phyloP scores from a whole-genome alignment of 306 rosid genomes.

The Trifolium pratense region DNA sequence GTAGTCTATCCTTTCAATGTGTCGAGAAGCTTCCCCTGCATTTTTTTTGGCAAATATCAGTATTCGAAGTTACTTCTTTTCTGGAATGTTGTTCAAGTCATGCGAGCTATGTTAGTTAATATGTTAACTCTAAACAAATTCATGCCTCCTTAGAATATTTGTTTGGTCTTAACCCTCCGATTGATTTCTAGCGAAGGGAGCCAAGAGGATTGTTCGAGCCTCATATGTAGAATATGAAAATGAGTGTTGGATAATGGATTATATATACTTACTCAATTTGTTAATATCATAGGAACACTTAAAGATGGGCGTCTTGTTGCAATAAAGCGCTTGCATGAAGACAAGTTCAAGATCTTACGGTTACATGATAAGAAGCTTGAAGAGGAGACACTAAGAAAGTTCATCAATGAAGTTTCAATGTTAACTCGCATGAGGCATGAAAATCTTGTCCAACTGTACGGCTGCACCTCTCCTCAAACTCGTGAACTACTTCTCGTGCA shows the following conservation, averaged over 20 bases:
- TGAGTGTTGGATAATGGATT: neutral
- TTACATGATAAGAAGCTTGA: conserved; percentile 40
- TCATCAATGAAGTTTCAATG: conserved; percentile 60
- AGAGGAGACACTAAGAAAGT: conserved; percentile 33
- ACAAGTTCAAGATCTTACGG: conserved; percentile 35
- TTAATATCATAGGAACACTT: conserved; percentile 35
- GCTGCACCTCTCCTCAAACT: conserved; percentile 65
- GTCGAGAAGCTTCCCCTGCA: neutral
- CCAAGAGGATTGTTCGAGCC: neutral
- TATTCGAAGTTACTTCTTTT: too few relatives aligned
- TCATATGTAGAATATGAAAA: neutral
- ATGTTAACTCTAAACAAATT: neutral
- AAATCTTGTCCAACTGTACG: conserved; percentile 71
- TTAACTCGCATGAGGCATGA: conserved; percentile 58
- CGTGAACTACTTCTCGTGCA: conserved; percentile 71
- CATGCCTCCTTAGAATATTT: neutral
- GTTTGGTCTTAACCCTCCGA: too few relatives aligned
- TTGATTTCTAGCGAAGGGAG: too few relatives aligned
- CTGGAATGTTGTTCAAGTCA: neutral
- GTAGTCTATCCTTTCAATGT: neutral
- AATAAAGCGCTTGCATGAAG: conserved; percentile 42
- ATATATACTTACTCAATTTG: neutral
- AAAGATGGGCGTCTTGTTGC: conserved; percentile 43
- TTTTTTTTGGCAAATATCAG: neutral
- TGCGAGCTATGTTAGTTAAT: neutral